Conservation (phyloP, 2,329 filamentous ascomycete genomes). For the Ophiosphaerella korrae region DNA sequence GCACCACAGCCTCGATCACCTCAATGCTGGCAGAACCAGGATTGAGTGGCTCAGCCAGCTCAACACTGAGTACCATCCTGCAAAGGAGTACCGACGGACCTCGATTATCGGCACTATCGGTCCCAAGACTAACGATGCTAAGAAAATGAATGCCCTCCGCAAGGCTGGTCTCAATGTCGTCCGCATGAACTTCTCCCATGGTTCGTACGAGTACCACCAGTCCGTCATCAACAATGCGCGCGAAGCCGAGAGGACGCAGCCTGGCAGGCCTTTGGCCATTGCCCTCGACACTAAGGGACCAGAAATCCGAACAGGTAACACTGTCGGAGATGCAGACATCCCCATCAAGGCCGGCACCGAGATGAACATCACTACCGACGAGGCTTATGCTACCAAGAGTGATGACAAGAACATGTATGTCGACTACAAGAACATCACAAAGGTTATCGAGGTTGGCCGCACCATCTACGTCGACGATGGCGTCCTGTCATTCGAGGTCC, state of each 20-base stretch:
- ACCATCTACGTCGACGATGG: conserved; percentile 98
- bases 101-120: conserved; percentile 99
- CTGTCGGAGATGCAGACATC: conserved; percentile 70
- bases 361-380: conserved; percentile 96
- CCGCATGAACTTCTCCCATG: conserved; percentile 99
- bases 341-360: conserved; percentile 82
- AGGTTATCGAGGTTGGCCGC: conserved; percentile 89
- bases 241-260: conserved; percentile 76
- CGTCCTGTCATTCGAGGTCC: conserved; percentile 93
- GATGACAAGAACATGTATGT: conserved; percentile 97
- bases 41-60: conserved; percentile 76
- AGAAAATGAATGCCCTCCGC: conserved; percentile 95
- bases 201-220: conserved; percentile 95
- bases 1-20: conserved; percentile 66
- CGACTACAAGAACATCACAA: conserved; percentile 99
- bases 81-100: conserved; percentile 90
- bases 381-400: conserved; percentile 81
- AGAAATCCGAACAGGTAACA: conserved; percentile 84
- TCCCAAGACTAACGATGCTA: conserved; percentile 97
- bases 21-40: conserved; percentile 72
- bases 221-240: conserved; percentile 96
- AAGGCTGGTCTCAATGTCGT: conserved; percentile 93
- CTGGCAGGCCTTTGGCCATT: conserved; percentile 90
- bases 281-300: conserved; percentile 87
- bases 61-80: conserved; percentile 85